Conservation (phyloP, 345 rosid genomes). For the Adansonia digitata region DNA sequence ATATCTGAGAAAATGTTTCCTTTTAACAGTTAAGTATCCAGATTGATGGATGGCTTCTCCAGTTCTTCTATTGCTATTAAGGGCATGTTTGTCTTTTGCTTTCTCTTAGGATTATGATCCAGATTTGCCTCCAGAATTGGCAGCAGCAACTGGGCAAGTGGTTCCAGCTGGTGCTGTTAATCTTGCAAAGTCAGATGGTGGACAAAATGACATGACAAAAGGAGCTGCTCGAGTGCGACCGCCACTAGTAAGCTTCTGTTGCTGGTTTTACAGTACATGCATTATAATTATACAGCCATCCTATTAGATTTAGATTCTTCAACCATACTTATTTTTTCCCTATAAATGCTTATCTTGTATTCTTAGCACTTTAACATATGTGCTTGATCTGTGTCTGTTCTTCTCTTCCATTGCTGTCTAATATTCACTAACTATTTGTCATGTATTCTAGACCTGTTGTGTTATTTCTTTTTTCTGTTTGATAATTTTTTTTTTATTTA, state of each 20-base stretch:
- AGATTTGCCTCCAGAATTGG: conserved; percentile 96
- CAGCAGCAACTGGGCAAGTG: conserved; percentile 89
- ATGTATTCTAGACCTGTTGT: neutral
- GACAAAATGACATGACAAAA: conserved; percentile 53
- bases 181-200: conserved; percentile 54
- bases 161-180: conserved; percentile 47
- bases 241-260: conserved; percentile 59
- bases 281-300: neutral
- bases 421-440: neutral
- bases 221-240: conserved; percentile 69
- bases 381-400: neutral
- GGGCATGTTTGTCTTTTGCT: conserved; percentile 5
- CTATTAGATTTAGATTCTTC: conserved; percentile 1
- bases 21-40: neutral
- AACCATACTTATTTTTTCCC: neutral
- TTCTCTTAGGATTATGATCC: conserved; percentile 80
- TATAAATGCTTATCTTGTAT: neutral
- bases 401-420: neutral
- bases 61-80: neutral
- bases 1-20: neutral
- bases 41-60: neutral
- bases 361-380: neutral
- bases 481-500: conserved; percentile 7
- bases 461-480: conserved; percentile 7
- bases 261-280: conserved; percentile 21